Conservation (phyloP, 345 rosid species). For the Raphanus raphanistrum region DNA sequence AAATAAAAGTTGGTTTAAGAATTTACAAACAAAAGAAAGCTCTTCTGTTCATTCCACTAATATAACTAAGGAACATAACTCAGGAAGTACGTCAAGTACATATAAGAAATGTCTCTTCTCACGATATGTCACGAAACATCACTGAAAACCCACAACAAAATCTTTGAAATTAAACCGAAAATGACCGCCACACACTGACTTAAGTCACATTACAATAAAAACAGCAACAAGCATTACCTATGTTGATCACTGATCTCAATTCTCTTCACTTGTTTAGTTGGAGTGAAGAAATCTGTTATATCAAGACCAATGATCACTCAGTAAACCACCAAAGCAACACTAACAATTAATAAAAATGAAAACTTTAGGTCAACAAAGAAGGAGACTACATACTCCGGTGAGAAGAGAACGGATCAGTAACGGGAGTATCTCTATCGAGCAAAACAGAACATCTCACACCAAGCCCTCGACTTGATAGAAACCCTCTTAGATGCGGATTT, state of each 20-base stretch:
- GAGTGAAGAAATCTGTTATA: conserved; percentile 60
- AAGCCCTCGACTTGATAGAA: conserved; percentile 29
- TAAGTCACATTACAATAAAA: conserved; percentile 9
- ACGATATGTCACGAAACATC: conserved; percentile 1
- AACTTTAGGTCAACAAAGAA: not conserved
- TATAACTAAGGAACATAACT: conserved; percentile 21
- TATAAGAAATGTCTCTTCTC: not conserved
- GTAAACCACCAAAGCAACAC: not conserved
- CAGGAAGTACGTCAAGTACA: not conserved
- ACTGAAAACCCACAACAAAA: not conserved
- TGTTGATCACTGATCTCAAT: conserved; percentile 73
- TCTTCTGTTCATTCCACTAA: not conserved
- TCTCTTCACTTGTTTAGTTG: conserved; percentile 67
- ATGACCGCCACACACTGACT: not conserved
- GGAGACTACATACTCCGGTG: conserved; percentile 44
- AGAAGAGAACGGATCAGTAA: conserved; percentile 32
- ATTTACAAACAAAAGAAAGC: conserved; percentile 17
- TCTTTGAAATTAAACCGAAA: not conserved
- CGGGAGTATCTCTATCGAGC: conserved; percentile 22
- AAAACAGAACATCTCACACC: conserved; percentile 44
- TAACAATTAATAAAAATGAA: not conserved
- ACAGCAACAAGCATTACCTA: conserved; percentile 47
- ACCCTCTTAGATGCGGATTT: conserved; percentile 31
- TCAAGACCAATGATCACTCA: not conserved
- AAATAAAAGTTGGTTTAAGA: conserved; percentile 25